Percentiles rank a stretch among this genome's conserved stretches.
These are phyloP conservation scores for Termitomyces sp. DNA, from an alignment of 768 basidiomycete species.

Conservation along the genomic window DNA sequence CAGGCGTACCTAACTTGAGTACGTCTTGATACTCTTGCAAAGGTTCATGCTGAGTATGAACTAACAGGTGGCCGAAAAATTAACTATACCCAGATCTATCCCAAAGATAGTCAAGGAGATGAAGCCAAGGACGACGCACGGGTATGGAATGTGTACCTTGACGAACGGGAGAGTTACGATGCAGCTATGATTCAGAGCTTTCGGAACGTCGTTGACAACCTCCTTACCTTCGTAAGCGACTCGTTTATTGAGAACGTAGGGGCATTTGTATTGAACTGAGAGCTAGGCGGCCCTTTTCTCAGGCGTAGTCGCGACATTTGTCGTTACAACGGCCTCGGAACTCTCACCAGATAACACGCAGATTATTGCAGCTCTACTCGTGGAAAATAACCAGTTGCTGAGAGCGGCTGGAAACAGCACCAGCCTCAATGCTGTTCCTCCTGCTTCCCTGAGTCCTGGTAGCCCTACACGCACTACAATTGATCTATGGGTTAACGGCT, in stretches of 20 bases:
- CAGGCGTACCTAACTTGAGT: not conserved
- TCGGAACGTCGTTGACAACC: not conserved
- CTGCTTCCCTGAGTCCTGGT: not conserved
- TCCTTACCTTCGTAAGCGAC: not conserved
- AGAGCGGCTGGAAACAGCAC: not conserved
- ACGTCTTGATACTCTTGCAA: not conserved
- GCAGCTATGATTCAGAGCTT: not conserved
- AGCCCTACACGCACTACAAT: not conserved
- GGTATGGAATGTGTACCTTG: not conserved
- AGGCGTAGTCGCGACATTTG: not conserved
- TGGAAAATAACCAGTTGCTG: not conserved
- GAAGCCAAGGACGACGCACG: not conserved
- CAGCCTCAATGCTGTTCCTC: not conserved
- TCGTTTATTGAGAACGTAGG: not conserved
- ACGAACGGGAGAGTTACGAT: not conserved
- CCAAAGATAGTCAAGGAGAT: not conserved
- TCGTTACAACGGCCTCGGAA: not conserved
- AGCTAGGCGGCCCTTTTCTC: not conserved
- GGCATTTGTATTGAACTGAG: not conserved
- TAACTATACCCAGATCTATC: not conserved
- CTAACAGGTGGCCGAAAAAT: not conserved
- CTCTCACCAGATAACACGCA: not conserved
- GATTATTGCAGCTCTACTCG: not conserved
- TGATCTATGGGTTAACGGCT: not conserved
- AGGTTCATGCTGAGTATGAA: not conserved